phyloP scores from a whole-genome alignment of 495 filamentous ascomycete species.

The Penicillium simplicissimum region DNA sequence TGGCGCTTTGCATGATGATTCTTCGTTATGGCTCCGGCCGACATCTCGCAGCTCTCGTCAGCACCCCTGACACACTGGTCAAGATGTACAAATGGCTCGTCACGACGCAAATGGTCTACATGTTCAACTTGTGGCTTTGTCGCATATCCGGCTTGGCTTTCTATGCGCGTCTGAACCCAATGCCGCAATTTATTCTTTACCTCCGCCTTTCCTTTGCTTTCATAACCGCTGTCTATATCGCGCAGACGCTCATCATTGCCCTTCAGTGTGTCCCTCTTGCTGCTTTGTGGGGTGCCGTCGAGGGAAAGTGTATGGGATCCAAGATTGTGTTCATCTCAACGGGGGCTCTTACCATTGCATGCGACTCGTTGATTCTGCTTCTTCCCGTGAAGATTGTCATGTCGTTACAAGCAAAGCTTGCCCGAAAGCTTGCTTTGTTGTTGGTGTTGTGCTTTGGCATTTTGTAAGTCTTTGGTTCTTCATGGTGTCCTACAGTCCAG shows the following conservation, averaged over 20 bases:
- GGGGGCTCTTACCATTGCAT: conserved; percentile 1
- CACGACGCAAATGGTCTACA: conserved; percentile 22
- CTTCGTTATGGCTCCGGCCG: conserved; percentile 1
- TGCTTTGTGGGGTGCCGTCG: neutral
- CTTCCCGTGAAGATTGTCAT: neutral
- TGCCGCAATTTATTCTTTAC: conserved; percentile 18
- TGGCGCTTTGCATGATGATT: neutral
- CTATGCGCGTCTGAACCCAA: conserved; percentile 26
- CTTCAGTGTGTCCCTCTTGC: neutral
- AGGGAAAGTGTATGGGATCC: neutral
- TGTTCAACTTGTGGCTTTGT: conserved; percentile 23
- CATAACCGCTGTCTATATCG: neutral
- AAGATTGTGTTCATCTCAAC: conserved; percentile 1
- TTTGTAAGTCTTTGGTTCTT: neutral
- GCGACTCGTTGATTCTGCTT: neutral
- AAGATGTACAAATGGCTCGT: conserved; percentile 22
- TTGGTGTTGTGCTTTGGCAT: neutral
- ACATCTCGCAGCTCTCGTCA: conserved; percentile 1
- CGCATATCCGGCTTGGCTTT: conserved; percentile 26
- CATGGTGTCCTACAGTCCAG: neutral
- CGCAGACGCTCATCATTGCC: neutral
- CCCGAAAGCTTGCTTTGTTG: neutral
- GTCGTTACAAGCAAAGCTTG: neutral
- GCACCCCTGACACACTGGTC: conserved; percentile 4
- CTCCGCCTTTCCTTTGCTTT: neutral